Base-by-base conservation (phyloP, 139 green algal species). In the Trebouxia sp. region DNA sequence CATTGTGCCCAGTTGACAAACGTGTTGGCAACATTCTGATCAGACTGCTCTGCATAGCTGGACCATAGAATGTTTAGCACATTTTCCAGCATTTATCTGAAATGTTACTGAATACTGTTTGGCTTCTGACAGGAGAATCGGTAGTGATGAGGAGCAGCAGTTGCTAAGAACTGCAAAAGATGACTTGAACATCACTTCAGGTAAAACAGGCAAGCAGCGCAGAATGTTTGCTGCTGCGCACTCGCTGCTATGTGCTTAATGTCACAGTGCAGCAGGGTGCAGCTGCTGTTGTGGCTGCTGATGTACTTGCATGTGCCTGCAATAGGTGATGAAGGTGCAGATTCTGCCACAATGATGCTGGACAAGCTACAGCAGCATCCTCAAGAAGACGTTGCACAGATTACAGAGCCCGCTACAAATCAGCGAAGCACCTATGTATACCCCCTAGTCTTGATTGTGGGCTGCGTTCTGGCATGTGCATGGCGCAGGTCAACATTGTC, bases 141-240 rank as follows among this genome's bases (percentile, higher is more conserved):
- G 45, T 47, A 79, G 32, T n/a, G 74, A 65, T 67, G 74, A 65
- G 28, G 74, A 79, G 47, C 74, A 65, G 28, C 42, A 53, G 32
- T 38, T 65, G 17, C 35, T 79, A 30, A 55, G 32, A 22, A 65
- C n/a, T 22, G 45, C 74, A 45, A 62, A 79, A 48, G 26, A 78
- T 26, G 69, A 78, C 39, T 15, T 78, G 39, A 72, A 72, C 32
- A 72, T 72, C 17, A 28, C 62, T 17, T 30, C 62, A 22, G n/a
- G n/a, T n/a, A n/a, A n/a, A n/a, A n/a, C n/a, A n/a, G n/a, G n/a
- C n/a, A n/a, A n/a, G n/a, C n/a, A n/a, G n/a, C n/a, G n/a, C n/a
- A n/a, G n/a, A n/a, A n/a, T n/a, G n/a, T n/a, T n/a, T n/a, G n/a
- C n/a, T n/a, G n/a, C n/a, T n/a, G n/a, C n/a, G n/a, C n/a, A n/a